phyloP scores from a whole-genome alignment of 2,329 filamentous ascomycete species.

The Septoria linicola region DNA sequence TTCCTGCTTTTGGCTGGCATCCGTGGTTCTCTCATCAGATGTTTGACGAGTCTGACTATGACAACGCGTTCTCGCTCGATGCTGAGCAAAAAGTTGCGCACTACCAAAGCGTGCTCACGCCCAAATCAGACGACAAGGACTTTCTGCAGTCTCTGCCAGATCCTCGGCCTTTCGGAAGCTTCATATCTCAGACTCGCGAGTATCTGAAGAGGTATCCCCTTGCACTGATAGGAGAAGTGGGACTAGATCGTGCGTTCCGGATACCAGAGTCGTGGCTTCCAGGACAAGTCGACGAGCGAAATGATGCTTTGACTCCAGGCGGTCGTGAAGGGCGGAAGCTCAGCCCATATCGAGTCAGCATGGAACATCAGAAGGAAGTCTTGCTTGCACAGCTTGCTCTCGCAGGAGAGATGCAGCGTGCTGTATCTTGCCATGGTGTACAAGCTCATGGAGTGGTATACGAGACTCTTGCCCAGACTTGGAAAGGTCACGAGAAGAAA shows the following conservation, averaged over 20 bases:
- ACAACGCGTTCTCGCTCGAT: constrained; percentile 35
- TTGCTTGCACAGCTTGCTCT: constrained; percentile 68
- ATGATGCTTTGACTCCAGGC: constrained; percentile 61
- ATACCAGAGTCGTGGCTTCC: constrained; percentile 62
- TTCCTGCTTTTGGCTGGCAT: constrained; percentile 84
- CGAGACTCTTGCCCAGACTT: constrained; percentile 63
- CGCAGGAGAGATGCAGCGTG: constrained; percentile 64
- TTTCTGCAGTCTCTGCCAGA: constrained; percentile 58
- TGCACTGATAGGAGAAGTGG: constrained; percentile 74
- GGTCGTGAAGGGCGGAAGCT: constrained; percentile 68
- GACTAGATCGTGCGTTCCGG: constrained; percentile 73
- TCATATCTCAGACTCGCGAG: constrained; percentile 56
- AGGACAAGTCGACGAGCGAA: constrained; percentile 41
- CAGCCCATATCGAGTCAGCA: constrained; percentile 65
- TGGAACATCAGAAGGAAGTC: constrained; percentile 67
- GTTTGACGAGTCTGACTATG: constrained; percentile 56
- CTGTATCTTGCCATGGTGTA: constrained; percentile 71
- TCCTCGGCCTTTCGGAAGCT: constrained; percentile 59
- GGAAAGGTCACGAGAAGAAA: constrained; percentile 68
- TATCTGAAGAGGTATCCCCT: constrained; percentile 59
- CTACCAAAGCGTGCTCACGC: constrained; percentile 65
- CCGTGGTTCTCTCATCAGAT: constrained; percentile 82
- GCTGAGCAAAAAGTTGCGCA: constrained; percentile 55
- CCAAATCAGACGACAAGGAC: constrained; percentile 51
- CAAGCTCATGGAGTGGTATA: constrained; percentile 72